Base-by-base conservation (phyloP, 2,329 filamentous ascomycete genomes). In the Aspergillus melleus region DNA sequence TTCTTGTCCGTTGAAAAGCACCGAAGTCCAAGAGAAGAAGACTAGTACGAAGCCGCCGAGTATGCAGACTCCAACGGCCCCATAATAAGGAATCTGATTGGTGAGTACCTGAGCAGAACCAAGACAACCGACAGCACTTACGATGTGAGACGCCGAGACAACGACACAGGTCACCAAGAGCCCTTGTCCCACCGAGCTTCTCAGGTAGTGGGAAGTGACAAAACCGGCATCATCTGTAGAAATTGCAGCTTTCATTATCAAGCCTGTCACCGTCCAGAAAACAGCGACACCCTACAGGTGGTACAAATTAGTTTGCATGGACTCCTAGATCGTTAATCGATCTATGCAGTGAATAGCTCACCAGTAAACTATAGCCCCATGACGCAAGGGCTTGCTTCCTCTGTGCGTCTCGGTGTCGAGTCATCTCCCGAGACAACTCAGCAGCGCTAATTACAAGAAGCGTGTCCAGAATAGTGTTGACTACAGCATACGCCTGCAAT, bases 391-490 rank as follows among this genome's bases (percentile, higher is more conserved):
- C 54, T 39, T 67, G 69, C 49, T 69, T 72, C 56, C 61, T 68
- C 32, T 58, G 67, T 39, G 61, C 63, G 36, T 71, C 68, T 26
- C 62, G 62, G 39, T 62, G 55, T 16, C 66, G 63, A 29, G 39
- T 16, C 5, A 65, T 66, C 47, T 61, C 65, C n/a, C 57, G 63
- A n/a, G 58, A 70, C 19, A 76, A 24, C 55, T 76, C 72, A 1
- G 68, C 62, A 10, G 72, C 57, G 5, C 68, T 72, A 36, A 79
- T 70, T 16, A 80, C 59, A 50, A 83, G 73, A 39, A 69, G 54
- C 14, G 74, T 70, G 63, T 85, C 82, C 20, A 83, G 60, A 8
- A 76, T 30, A 1, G 76, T 63, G 24, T 72, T 76, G 26, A 77
- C 32, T 30, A 75, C 56, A 62, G 79, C 77, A 52, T 81, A 62